phyloP scores from a whole-genome alignment of 2,329 filamentous ascomycete species.

The Pyricularia sp. region DNA sequence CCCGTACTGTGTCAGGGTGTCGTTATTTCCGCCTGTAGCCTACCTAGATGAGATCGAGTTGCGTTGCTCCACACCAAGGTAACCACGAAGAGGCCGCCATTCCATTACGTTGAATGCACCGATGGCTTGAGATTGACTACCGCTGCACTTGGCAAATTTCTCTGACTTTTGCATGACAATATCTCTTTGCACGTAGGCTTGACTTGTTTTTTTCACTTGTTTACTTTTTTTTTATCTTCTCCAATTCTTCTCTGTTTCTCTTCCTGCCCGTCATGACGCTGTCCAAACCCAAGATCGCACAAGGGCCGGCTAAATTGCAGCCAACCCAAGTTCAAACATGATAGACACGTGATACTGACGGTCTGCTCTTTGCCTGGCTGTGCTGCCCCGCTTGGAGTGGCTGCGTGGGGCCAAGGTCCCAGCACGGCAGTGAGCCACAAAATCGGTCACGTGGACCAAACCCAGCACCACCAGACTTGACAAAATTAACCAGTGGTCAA shows the following conservation, averaged over 20 bases:
- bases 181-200: neutral
- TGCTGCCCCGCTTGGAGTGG: neutral
- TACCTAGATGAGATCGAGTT: neutral
- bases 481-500: neutral
- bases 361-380: neutral
- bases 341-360: neutral
- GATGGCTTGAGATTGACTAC: no score
- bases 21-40: no score
- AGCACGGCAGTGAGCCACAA: neutral
- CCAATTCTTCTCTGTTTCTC: neutral
- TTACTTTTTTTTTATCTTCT: neutral
- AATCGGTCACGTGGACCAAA: neutral
- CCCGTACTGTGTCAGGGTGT: no score
- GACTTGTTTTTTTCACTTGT: neutral
- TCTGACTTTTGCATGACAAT: neutral
- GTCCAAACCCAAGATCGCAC: neutral
- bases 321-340: no score
- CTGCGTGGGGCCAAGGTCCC: neutral
- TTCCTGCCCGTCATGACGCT: neutral
- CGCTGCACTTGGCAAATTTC: no score
- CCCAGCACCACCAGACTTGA: neutral
- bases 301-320: neutral
- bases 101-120: neutral
- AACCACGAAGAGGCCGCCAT: neutral
- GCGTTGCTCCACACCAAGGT: neutral